Evolutionary conservation across 2,329 filamentous ascomycete genomes (phyloP).

Genomic region (Fonsecaea erecta): DNA sequence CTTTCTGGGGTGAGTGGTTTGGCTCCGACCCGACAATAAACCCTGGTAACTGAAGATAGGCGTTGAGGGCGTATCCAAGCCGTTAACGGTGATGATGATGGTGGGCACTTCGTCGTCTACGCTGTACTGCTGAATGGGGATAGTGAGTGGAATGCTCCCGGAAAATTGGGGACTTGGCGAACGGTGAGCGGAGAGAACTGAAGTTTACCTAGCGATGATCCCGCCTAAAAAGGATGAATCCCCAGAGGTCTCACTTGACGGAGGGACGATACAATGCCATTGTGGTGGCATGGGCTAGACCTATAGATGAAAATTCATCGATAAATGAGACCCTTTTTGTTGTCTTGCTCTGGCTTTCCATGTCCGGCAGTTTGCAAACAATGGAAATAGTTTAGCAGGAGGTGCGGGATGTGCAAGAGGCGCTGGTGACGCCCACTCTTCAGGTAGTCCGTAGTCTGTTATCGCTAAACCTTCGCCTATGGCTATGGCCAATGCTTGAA

Average conservation of each 20-base stretch:
- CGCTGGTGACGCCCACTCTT: neutral
- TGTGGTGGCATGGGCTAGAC: neutral
- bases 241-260: neutral
- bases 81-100: neutral
- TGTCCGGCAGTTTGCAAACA: neutral
- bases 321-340: neutral
- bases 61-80: neutral
- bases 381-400: neutral
- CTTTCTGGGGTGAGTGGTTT: neutral
- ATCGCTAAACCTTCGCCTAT: constrained; percentile 8
- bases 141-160: neutral
- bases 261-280: neutral
- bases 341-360: neutral
- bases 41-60: neutral
- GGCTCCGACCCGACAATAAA: neutral
- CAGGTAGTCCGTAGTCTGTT: constrained; percentile 4
- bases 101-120: neutral
- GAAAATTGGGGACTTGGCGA: neutral
- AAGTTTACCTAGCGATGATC: neutral
- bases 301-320: neutral
- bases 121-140: neutral
- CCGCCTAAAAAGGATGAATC: neutral
- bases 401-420: neutral
- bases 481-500: constrained; percentile 12
- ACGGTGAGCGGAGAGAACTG: neutral